These are phyloP conservation scores for Camellia oleifera DNA, from an alignment of 179 eudicot genomes.

Conservation along the genomic window DNA sequence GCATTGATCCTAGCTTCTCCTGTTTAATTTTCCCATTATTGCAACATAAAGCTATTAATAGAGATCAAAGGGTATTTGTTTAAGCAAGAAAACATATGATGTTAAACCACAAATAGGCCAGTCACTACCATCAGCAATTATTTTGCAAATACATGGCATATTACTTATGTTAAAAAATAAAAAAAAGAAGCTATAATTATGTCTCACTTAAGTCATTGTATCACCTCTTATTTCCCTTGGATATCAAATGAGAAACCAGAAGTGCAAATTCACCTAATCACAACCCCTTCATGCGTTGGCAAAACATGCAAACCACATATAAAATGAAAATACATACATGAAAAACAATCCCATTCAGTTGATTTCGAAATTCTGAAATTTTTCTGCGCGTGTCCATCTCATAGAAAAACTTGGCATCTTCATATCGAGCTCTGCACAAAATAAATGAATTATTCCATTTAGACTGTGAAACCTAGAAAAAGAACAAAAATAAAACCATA, in stretches of 20 bases:
- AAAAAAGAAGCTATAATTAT: not conserved
- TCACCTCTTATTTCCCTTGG: constrained; percentile 4
- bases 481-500: not conserved
- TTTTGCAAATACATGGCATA: not conserved
- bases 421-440: constrained; percentile 86
- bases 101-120: not conserved
- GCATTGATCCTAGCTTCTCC: constrained; percentile 98
- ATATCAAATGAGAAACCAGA: constrained; percentile 13
- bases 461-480: not conserved
- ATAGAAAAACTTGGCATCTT: constrained; percentile 98
- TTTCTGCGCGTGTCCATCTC: constrained; percentile 79
- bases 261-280: not conserved
- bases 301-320: not conserved
- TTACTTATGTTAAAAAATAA: not conserved
- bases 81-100: not conserved
- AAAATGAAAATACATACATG: constrained; percentile 58
- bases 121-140: not conserved
- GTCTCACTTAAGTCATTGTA: not conserved
- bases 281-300: not conserved
- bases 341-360: constrained; percentile 90
- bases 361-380: constrained; percentile 74
- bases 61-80: not conserved
- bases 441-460: not conserved
- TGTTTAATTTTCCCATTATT: constrained; percentile 28
- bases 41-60: not conserved